Base-by-base conservation (phyloP, 345 rosid genomes). In the Lumnitzera racemosa region DNA sequence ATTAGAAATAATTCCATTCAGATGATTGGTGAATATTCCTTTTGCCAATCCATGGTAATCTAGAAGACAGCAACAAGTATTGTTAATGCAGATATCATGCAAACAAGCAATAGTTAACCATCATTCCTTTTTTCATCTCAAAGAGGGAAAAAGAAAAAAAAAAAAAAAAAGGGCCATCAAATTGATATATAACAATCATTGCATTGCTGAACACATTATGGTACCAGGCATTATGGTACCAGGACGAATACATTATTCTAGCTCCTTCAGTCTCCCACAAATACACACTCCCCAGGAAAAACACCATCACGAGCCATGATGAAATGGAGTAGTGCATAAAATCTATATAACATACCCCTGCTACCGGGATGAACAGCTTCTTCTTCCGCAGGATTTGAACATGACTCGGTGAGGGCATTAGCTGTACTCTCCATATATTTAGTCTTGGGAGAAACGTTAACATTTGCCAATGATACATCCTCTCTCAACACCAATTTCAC, bases 401-500 rank as follows among this genome's bases (percentile, higher is more conserved):
- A 55, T 17, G 63, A 77, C 29, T 58, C 65, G 46, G 59, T 50
- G 12, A 53, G 58, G 70, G 58, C 63, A 56, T 47, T 15, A 49
- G 48, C 65, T 65, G 48, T 46, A 63, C 59, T 56, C 51, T 64
- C 78, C 47, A 15, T 46, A 53, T 57, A 74, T 55, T 58, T 68
- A 46, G 72, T 58, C 51, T 74, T 71, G 1, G 82, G 77, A 63
- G 87, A 77, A 36, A 65, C 54, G 56, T 65, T 72, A 55, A 68
- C 71, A 62, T 74, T 75, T 61, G 65, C 72, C 46, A 65, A 47
- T 15, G 72, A 55, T 27, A 67, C 54, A 5, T 76, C 74, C 69
- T 81, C 87, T 70, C 87, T 68, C 70, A 72, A 25, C 62, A 73
- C 60, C 56, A 84, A 64, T 67, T 77, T 82, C 4, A 76, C 68